phyloP scores from a whole-genome alignment of 176 grass and related monocot species.

The Typha latifolia region DNA sequence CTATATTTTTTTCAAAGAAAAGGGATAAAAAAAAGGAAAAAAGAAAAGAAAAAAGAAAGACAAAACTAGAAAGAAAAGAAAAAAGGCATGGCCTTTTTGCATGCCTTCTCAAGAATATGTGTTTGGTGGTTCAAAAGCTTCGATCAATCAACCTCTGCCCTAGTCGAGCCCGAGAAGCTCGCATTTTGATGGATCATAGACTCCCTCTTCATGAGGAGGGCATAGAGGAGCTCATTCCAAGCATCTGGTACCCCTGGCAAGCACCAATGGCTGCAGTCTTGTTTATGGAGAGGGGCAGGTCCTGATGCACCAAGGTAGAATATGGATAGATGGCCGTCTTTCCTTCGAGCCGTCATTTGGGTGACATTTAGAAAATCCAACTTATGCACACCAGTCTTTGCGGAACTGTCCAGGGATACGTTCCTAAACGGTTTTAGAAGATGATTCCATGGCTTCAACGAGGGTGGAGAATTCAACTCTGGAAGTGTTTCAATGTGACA shows the following conservation, averaged over 20 bases:
- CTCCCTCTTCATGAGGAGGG: slow-evolving; percentile 16
- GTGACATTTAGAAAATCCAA: slow-evolving; percentile 43
- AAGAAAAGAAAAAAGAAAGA: too few relatives aligned
- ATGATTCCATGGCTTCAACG: slow-evolving; percentile 23
- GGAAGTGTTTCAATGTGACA: slow-evolving; percentile 35
- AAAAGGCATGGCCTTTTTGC: too few relatives aligned
- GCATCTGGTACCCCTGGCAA: slow-evolving; percentile 54
- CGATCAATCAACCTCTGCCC: too few relatives aligned
- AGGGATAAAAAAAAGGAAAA: too few relatives aligned
- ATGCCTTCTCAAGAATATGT: too few relatives aligned
- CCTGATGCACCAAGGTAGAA: slow-evolving; percentile 20
- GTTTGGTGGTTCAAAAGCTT: too few relatives aligned
- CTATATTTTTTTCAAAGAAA: too few relatives aligned
- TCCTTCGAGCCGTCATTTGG: slow-evolving; percentile 38
- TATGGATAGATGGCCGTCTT: slow-evolving; percentile 45
- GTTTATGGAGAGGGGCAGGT: neutral
- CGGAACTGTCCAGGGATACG: neutral
- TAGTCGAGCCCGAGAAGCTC: too few relatives aligned
- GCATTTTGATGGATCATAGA: neutral
- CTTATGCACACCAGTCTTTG: too few relatives aligned
- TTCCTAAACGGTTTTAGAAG: slow-evolving; percentile 20
- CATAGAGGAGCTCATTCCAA: slow-evolving; percentile 55
- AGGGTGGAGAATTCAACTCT: slow-evolving; percentile 31
- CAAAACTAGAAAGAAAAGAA: too few relatives aligned
- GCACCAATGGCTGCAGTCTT: slow-evolving; percentile 79